A percentile compares a stretch with the other conserved stretches of the same genome.
These are phyloP conservation scores for Protea cynaroides DNA, from an alignment of 164 flowering plant genomes.

Conservation along the genomic window DNA sequence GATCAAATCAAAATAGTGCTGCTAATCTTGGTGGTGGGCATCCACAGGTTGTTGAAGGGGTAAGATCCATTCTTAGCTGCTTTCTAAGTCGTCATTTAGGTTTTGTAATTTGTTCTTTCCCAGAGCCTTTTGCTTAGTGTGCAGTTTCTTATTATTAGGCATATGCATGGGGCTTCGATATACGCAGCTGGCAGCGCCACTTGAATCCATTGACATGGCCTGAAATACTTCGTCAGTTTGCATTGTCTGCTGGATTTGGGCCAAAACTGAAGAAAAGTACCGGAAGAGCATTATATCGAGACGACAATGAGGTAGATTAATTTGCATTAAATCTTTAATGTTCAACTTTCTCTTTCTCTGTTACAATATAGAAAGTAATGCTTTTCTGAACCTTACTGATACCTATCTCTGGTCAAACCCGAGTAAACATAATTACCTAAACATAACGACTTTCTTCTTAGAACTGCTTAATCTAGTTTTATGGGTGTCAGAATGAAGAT, in stretches of 20 bases:
- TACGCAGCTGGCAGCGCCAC: slow-evolving; percentile 70
- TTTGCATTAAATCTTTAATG: not conserved
- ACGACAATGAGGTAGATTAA: slow-evolving; percentile 59
- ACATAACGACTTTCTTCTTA: too few species aligned
- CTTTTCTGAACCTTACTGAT: not conserved
- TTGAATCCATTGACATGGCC: slow-evolving; percentile 94
- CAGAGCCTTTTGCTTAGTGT: not conserved
- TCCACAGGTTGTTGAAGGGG: slow-evolving; percentile 92
- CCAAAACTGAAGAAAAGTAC: slow-evolving; percentile 60
- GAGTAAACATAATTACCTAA: too few species aligned
- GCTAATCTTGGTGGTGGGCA: slow-evolving; percentile 91
- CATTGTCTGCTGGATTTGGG: slow-evolving; percentile 83
- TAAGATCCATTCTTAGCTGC: slow-evolving; percentile 19
- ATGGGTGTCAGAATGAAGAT: too few species aligned
- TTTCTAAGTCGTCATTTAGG: too few species aligned
- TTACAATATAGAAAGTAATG: not conserved
- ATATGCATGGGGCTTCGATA: slow-evolving; percentile 92
- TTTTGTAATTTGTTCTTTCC: not conserved
- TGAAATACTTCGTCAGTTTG: slow-evolving; percentile 78
- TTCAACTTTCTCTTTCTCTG: not conserved
- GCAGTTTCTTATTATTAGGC: slow-evolving; percentile 47
- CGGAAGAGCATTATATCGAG: slow-evolving; percentile 38
- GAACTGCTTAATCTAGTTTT: too few species aligned
- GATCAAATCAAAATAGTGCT: slow-evolving; percentile 55
- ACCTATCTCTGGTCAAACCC: not conserved